Evolutionary conservation across 1,284 basidiomycete genomes (phyloP).

Genomic region (Ganoderma lingzhi): DNA sequence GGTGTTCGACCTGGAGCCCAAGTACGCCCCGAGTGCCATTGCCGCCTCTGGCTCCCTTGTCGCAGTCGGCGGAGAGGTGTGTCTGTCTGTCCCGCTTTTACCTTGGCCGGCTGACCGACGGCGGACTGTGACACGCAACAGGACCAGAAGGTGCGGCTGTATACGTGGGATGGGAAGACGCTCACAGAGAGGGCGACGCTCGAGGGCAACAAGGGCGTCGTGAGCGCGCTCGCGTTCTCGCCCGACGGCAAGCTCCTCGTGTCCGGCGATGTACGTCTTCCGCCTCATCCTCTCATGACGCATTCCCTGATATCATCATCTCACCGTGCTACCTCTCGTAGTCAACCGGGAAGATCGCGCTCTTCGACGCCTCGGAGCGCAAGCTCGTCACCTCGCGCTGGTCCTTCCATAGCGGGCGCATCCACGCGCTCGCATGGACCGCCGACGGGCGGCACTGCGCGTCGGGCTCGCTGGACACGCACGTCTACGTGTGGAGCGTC

Average conservation of each 20-base stretch:
- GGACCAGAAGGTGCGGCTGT: conserved; percentile 80
- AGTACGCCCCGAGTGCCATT: conserved; percentile 65
- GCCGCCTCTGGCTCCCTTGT: conserved; percentile 61
- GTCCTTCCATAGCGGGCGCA: conserved; percentile 89
- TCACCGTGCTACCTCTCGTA: conserved; percentile 39
- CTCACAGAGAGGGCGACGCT: conserved; percentile 65
- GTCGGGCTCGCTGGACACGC: conserved; percentile 91
- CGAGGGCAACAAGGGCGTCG: conserved; percentile 74
- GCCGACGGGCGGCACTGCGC: conserved; percentile 79
- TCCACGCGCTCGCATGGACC: conserved; percentile 85
- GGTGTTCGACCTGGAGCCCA: conserved; percentile 60
- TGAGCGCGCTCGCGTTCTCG: conserved; percentile 86
- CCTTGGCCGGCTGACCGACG: no score
- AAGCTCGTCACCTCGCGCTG: conserved; percentile 81
- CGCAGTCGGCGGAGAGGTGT: conserved; percentile 81
- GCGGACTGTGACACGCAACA: conserved; percentile 39
- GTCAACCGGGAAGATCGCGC: conserved; percentile 82
- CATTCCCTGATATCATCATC: background rate
- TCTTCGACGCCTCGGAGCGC: conserved; percentile 76
- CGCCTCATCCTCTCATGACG: no score
- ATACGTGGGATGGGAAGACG: conserved; percentile 72
- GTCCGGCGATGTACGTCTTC: conserved; percentile 75
- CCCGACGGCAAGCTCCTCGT: conserved; percentile 81
- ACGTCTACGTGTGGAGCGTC: conserved; percentile 91
- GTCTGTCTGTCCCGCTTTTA: conserved; percentile 27